phyloP scores from a whole-genome alignment of 164 flowering plant species.

The Vitis riparia region DNA sequence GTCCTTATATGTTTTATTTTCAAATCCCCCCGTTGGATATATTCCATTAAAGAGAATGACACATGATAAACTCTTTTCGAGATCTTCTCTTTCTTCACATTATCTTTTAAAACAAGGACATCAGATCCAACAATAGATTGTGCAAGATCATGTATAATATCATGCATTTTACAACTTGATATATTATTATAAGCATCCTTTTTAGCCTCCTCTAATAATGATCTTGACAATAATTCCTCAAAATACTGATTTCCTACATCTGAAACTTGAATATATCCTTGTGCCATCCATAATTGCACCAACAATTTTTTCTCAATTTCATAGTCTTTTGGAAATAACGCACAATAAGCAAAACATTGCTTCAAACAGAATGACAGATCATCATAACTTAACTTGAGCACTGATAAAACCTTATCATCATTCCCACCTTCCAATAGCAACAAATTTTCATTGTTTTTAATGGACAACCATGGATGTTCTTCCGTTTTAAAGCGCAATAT shows the following conservation, averaged over 20 bases:
- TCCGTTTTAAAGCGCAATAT: neutral
- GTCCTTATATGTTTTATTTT: too few species aligned
- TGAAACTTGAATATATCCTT: neutral
- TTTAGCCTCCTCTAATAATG: too few species aligned
- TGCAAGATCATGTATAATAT: too few species aligned
- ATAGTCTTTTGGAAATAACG: neutral
- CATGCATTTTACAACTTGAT: too few species aligned
- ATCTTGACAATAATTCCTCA: neutral
- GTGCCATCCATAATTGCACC: slow-evolving; percentile 2
- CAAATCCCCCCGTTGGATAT: too few species aligned
- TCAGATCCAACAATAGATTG: too few species aligned
- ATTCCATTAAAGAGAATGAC: too few species aligned
- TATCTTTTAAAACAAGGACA: too few species aligned
- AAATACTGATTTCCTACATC: neutral
- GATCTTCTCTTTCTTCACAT: too few species aligned
- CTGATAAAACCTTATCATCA: neutral
- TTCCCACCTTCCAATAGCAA: neutral
- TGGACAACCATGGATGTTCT: neutral
- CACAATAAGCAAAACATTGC: neutral
- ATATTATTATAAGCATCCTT: too few species aligned
- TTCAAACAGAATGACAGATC: neutral
- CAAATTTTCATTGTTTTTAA: neutral
- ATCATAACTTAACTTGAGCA: neutral
- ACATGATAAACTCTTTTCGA: too few species aligned
- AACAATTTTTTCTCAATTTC: neutral